These are phyloP conservation scores for Staphylotrichum longicolle DNA, from an alignment of 495 filamentous ascomycete species.

Conservation along the genomic window DNA sequence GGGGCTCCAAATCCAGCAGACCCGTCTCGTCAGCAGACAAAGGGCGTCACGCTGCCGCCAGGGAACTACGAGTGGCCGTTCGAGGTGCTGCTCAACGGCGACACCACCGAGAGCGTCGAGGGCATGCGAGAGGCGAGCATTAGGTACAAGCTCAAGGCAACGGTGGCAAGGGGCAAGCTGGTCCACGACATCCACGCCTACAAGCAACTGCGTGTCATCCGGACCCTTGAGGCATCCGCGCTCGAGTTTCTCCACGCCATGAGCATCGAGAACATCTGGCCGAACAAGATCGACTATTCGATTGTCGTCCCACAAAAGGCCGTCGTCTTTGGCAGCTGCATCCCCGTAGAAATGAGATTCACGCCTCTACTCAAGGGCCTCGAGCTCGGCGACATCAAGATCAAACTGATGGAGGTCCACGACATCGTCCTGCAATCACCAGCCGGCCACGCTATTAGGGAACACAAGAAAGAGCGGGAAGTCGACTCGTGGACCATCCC, in stretches of 20 bases:
- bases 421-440: constrained; percentile 57
- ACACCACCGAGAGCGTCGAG: constrained; percentile 83
- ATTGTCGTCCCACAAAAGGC: constrained; percentile 87
- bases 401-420: constrained; percentile 74
- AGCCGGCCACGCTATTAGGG: constrained; percentile 52
- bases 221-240: constrained; percentile 76
- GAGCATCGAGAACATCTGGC: constrained; percentile 94
- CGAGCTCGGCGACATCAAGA: constrained; percentile 69
- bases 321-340: constrained; percentile 80
- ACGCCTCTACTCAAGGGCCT: constrained; percentile 85
- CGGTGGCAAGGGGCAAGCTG: constrained; percentile 75
- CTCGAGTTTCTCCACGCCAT: constrained; percentile 82
- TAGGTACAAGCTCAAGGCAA: constrained; percentile 84
- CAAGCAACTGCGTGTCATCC: constrained; percentile 80
- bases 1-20: constrained; percentile 28
- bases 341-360: constrained; percentile 76
- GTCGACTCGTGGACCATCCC: constrained; percentile 63
- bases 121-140: constrained; percentile 77
- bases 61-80: constrained; percentile 93
- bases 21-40: constrained; percentile 23
- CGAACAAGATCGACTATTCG: constrained; percentile 90
- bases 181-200: constrained; percentile 73
- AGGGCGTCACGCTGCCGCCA: constrained; percentile 60
- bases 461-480: constrained; percentile 60
- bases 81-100: constrained; percentile 70